Conservation (phyloP, 2,329 filamentous ascomycete species). For the Rutstroemia sp. region DNA sequence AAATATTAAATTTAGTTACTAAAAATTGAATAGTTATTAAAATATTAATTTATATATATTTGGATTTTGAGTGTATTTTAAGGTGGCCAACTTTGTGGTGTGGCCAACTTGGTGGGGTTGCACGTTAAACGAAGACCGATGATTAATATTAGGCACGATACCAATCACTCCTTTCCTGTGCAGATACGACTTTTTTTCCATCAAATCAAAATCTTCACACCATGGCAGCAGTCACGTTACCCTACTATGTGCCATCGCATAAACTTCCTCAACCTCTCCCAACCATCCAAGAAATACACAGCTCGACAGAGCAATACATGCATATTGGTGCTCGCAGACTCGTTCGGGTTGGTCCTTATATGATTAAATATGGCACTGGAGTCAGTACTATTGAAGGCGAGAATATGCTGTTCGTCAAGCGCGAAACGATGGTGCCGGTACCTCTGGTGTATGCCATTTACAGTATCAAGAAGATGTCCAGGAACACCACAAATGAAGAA, state of each 20-base stretch:
- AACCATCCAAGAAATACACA: constrained; percentile 20
- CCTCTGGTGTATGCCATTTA: constrained; percentile 30
- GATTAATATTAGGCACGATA: too few relatives aligned
- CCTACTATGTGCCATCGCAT: constrained; percentile 13
- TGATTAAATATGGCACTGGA: constrained; percentile 22
- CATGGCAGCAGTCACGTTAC: constrained; percentile 18
- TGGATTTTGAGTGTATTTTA: too few relatives aligned
- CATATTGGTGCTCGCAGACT: constrained; percentile 16
- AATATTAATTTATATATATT: too few relatives aligned
- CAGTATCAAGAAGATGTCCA: neutral
- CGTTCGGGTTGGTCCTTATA: constrained; percentile 7
- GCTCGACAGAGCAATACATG: constrained; percentile 10
- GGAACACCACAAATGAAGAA: constrained; percentile 10
- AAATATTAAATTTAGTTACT: too few relatives aligned
- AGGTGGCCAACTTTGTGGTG: too few relatives aligned
- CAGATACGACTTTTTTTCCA: neutral
- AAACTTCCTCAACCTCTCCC: constrained; percentile 19
- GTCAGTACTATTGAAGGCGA: constrained; percentile 27
- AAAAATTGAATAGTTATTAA: too few relatives aligned
- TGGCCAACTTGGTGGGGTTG: too few relatives aligned
- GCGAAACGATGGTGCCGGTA: constrained; percentile 23
- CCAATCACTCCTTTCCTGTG: neutral
- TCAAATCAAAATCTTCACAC: neutral
- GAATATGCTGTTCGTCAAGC: constrained; percentile 29
- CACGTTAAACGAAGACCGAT: too few relatives aligned